These are phyloP conservation scores for Cyberlindnera amylophila DNA, from an alignment of 805 yeast species.

Conservation along the genomic window DNA sequence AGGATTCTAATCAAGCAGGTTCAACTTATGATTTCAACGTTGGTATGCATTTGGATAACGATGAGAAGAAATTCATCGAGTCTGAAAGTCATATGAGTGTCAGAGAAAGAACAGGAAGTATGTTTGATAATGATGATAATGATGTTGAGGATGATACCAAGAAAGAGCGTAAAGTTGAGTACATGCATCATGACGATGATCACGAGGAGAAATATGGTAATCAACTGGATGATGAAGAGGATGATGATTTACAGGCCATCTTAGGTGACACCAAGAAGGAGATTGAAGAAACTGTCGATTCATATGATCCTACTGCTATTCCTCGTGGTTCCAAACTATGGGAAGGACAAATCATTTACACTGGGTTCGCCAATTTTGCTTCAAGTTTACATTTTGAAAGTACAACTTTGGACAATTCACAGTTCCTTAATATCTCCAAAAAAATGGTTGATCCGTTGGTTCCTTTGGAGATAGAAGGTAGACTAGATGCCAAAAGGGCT, in stretches of 20 bases:
- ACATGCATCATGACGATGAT: slow-evolving; percentile 18
- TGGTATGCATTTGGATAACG: slow-evolving; percentile 21
- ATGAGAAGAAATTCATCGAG: slow-evolving; percentile 22
- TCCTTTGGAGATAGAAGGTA: slow-evolving; percentile 53
- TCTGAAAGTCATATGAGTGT: slow-evolving; percentile 10
- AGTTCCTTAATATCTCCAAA: slow-evolving; percentile 11
- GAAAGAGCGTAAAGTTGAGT: background rate
- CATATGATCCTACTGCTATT: slow-evolving; percentile 19
- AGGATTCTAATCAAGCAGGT: slow-evolving; percentile 23
- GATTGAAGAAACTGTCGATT: slow-evolving; percentile 14
- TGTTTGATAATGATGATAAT: slow-evolving; percentile 6
- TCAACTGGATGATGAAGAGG: slow-evolving; percentile 31
- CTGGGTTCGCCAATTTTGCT: slow-evolving; percentile 44
- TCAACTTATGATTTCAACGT: slow-evolving; percentile 30
- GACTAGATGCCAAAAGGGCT: slow-evolving; percentile 53
- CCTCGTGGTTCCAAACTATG: slow-evolving; percentile 31
- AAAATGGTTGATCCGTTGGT: slow-evolving; percentile 26
- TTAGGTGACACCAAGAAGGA: slow-evolving; percentile 24
- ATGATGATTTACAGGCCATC: slow-evolving; percentile 33
- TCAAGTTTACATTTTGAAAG: slow-evolving; percentile 28
- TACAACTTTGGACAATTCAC: slow-evolving; percentile 28
- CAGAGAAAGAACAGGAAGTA: slow-evolving; percentile 14
- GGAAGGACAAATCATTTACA: slow-evolving; percentile 47
- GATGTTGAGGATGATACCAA: slow-evolving; percentile 14
- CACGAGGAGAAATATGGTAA: slow-evolving; percentile 12